These are phyloP conservation scores for Trypanosoma cruzi DNA, from an alignment of 208 protist species.

Conservation along the genomic window DNA sequence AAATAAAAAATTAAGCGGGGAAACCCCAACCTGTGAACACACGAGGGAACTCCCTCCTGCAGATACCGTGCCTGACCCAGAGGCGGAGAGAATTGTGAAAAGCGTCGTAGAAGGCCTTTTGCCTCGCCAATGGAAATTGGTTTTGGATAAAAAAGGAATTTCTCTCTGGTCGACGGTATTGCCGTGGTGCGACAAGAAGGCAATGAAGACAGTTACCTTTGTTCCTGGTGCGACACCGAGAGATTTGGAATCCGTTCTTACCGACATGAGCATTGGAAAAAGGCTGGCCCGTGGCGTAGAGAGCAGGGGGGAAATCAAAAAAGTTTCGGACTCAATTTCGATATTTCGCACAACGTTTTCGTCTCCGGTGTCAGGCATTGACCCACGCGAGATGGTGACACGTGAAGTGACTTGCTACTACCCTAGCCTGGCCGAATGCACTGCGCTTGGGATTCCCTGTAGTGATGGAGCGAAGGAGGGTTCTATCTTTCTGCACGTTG, in stretches of 20 bases:
- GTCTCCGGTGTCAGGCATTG: constrained; percentile 25
- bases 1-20: constrained; percentile 7
- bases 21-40: background rate
- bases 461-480: background rate
- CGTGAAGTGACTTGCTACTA: constrained; percentile 30
- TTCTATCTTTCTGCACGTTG: constrained; percentile 31
- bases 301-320: constrained; percentile 16
- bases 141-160: constrained; percentile 17
- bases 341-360: constrained; percentile 31
- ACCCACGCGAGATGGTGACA: constrained; percentile 35
- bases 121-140: constrained; percentile 17
- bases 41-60: background rate
- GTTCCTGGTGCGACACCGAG: constrained; percentile 29
- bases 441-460: constrained; percentile 21
- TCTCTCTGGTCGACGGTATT: constrained; percentile 23
- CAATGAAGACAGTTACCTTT: constrained; percentile 28
- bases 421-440: constrained; percentile 25
- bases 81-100: constrained; percentile 20
- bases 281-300: constrained; percentile 25
- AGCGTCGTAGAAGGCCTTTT: constrained; percentile 38
- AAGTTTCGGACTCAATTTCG: constrained; percentile 9
- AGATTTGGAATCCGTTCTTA: constrained; percentile 37
- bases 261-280: constrained; percentile 21
- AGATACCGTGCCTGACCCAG: background rate
- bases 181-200: constrained; percentile 31